Base-by-base conservation (phyloP, 805 yeast species). In the Candida krabiensis region DNA sequence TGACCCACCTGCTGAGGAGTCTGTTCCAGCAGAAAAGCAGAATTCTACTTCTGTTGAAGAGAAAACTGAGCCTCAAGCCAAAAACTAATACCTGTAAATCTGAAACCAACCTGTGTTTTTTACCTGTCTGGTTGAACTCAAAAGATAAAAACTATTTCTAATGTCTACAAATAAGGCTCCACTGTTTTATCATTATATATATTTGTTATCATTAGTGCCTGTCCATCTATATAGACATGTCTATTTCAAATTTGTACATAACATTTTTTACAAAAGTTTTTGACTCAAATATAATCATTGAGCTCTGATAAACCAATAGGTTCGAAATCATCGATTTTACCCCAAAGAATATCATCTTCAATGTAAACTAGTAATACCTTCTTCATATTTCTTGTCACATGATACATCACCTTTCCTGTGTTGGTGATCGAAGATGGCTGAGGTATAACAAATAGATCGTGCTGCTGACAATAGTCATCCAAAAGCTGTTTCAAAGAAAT, bases 401-500 rank as follows among this genome's bases (percentile, higher is more conserved):
- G 59, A 53, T 67, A 77, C 28, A 79, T 52, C 3, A 71, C 66
- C 30, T 65, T 59, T 1, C 80, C 83, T 33, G 37, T 30, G 1
- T 24, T 35, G 13, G 43, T 42, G 12, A 47, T 33, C 6, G 43
- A 19, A 4, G 65, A 50, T 21, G 60, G 55, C 14, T 59, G 41
- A 4, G 70, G 67, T 1, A 60, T 41, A 17, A 79, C 61, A 7
- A 70, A 51, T 17, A 80, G 64, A 25, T 75, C 74, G 33, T 76
- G 60, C 2, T 63, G 60, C 18, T 67, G 53, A 50, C 96, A 87
- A 50, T 66, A 75, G 2, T 76, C 76, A 37, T 73, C 77, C 2
- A 86, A 75, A 14, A 87, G 80, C 37, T 85, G 87, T 45, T 71
- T 79, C 53, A 81, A 80, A 0, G 85, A 67, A 4, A 73, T 64